These are phyloP conservation scores for Pythium periplocum DNA, from an alignment of 352 stramenopile genomes.

Conservation along the genomic window DNA sequence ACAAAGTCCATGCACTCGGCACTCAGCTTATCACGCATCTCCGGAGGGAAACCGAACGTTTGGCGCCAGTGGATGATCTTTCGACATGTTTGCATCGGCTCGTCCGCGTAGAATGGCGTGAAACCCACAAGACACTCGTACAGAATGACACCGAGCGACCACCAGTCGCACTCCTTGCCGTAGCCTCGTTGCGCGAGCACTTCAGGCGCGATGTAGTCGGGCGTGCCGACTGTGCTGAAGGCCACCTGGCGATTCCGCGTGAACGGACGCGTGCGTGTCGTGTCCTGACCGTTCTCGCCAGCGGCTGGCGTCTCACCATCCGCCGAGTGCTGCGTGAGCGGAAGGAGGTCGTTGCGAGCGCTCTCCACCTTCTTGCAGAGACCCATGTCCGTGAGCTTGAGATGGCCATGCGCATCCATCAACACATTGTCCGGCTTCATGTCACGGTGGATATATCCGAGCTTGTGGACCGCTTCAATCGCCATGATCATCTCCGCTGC, in stretches of 20 bases:
- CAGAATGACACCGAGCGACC: conserved; percentile 99
- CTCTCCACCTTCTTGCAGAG: conserved; percentile 96
- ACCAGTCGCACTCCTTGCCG: conserved; percentile 97
- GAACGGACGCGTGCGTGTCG: conserved; percentile 46
- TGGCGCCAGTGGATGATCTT: conserved; percentile 91
- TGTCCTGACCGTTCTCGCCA: conserved; percentile 27
- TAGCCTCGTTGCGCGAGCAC: conserved; percentile 92
- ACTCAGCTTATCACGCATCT: conserved; percentile 52
- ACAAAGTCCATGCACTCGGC: conserved; percentile 91
- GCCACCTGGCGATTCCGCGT: conserved; percentile 87
- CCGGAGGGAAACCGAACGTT: conserved; percentile 76
- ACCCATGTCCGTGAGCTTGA: conserved; percentile 99
- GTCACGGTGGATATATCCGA: conserved; percentile 99
- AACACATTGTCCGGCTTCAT: conserved; percentile 98
- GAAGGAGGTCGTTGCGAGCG: conserved; percentile 72
- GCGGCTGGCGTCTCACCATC: conserved; percentile 6
- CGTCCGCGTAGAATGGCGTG: conserved; percentile 98
- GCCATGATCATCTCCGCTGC: conserved; percentile 97
- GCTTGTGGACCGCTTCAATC: conserved; percentile 96
- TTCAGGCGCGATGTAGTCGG: conserved; percentile 99
- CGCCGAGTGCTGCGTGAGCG: conserved; percentile 70
- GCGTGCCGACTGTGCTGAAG: conserved; percentile 98
- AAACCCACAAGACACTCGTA: conserved; percentile 99
- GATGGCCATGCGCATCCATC: conserved; percentile 95
- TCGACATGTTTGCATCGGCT: conserved; percentile 95